Base-by-base conservation (phyloP, 1,139 yeast species). In the Petasospora fabianii region DNA sequence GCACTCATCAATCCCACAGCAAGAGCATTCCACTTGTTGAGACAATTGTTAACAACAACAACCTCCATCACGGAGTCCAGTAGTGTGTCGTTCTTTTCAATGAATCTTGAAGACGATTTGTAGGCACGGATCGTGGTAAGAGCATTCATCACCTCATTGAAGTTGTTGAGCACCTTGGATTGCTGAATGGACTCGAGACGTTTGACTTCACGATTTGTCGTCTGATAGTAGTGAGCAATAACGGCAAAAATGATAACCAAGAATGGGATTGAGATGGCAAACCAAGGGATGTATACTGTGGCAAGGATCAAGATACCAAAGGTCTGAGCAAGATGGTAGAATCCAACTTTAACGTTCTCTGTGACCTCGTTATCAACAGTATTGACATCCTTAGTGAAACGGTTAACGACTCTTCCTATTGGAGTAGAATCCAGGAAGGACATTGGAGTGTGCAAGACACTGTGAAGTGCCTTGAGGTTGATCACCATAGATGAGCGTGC, bases 181-280 rank as follows among this genome's bases (percentile, higher is more conserved):
- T 94, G 70, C 51, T 79, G 68, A 4, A 66, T 53, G 3, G 92
- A 80, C 56, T 84, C 94, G 48, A 84, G 60, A 47, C 94, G 72
- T 60, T 84, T 84, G 48, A 84, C 62, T 56, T 84, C 94, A 53
- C 88, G 69, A 2, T 87, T 78, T 9, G 85, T 77, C 36, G 73
- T 77, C 50, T 83, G 80, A 56, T 80, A 82, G 52, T 66, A 79
- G 35, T 66, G 58, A 3, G 80, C 68, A 37, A 77, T 58, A 14
- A 67, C 56, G 14, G 71, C 59, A 40, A 73, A 69, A 16, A 72
- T 38, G 10, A 69, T 42, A 0, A 62, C 54, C 38, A 79, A 58
- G 28, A 74, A 63, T n/a, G 79, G 76, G 11, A 83, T 70, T 1
- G 84, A 79, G 51, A 77, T 65, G 7, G 80, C 80, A 58, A 75